Evolutionary conservation across 2,329 filamentous ascomycete genomes (phyloP), one percentile per base, ranked within the genome.

Genomic region (Chrysosporium keratinophilum): DNA sequence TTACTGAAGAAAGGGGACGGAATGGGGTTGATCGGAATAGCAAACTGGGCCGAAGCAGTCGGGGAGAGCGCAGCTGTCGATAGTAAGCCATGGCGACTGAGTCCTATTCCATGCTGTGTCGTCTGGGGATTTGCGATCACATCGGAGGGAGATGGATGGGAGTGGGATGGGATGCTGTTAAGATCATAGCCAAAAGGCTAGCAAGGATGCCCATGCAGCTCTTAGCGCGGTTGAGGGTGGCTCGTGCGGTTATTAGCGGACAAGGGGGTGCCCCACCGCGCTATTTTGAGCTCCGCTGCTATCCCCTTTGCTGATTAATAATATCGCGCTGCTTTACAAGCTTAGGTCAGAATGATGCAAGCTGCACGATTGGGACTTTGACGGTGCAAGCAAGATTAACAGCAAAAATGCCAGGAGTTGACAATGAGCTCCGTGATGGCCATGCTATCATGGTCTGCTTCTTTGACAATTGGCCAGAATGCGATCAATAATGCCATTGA

Each of bases 61-160:
- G 48, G 34, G 23, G 19, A 57, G 54, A 40, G 53, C 44, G 54
- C 42, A 61, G 40, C 49, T 45, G 48, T 48, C 51, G 60, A 52
- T 55, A 44, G 56, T 54, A 35, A 28, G 60, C 57, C 64, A 66
- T 66, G 31, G 14, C 23, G 23, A 28, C 7, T 45, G 5, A 15
- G 14, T 20, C 35, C 20, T 6, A 20, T 49, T 7, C 46, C 46
- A 40, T 49, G 15, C 19, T 31, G 33, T 40, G 17, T 15, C 20
- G 10, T 48, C 33, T 9, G 46, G 11, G 34, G 35, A 10, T 41
- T 14, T 40, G 46, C 19, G 17, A 7, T 28, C 46, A 40, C 12
- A 12, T 40, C 46, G 14, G 11, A n/a, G 11, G 11, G 20, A n/a
- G 35, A 14, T 17, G 34, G 10, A 35, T 17, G 5, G 46, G 28